Conservation (phyloP, 441 rosid species). For the Syzygium malaccense region DNA sequence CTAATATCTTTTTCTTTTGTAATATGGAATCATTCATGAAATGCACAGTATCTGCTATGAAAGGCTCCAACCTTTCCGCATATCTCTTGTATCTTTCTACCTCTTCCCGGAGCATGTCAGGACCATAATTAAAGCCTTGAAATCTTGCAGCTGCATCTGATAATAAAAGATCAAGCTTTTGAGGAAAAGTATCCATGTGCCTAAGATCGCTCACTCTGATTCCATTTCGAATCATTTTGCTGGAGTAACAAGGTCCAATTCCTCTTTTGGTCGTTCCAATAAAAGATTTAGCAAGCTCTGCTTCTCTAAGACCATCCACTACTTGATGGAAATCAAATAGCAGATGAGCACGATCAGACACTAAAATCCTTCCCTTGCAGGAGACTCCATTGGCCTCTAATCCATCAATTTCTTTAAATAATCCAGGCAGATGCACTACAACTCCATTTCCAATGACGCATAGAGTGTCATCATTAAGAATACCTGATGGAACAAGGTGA, state of each 20-base stretch:
- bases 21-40: conserved; percentile 69
- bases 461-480: conserved; percentile 75
- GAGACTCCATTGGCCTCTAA: conserved; percentile 73
- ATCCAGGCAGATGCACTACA: conserved; percentile 81
- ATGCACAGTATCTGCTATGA: conserved; percentile 75
- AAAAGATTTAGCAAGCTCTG: conserved; percentile 82
- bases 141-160: conserved; percentile 82
- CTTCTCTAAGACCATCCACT: conserved; percentile 80
- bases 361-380: conserved; percentile 85
- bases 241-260: conserved; percentile 86
- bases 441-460: conserved; percentile 96
- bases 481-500: conserved; percentile 94
- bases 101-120: conserved; percentile 72
- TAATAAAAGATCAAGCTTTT: conserved; percentile 69
- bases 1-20: conserved; percentile 73
- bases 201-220: conserved; percentile 87
- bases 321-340: conserved; percentile 90
- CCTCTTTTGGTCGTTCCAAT: conserved; percentile 95
- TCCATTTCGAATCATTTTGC: conserved; percentile 79
- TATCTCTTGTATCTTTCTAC: conserved; percentile 84
- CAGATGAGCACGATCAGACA: conserved; percentile 92
- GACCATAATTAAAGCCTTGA: conserved; percentile 52
- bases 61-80: conserved; percentile 90
- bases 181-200: conserved; percentile 89
- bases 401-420: conserved; percentile 83